Evolutionary conservation across 225 moss, liverwort and hornwort species (phyloP), one percentile per base, ranked within the genome.

Genomic region (Pseudoscleropodium purum): DNA sequence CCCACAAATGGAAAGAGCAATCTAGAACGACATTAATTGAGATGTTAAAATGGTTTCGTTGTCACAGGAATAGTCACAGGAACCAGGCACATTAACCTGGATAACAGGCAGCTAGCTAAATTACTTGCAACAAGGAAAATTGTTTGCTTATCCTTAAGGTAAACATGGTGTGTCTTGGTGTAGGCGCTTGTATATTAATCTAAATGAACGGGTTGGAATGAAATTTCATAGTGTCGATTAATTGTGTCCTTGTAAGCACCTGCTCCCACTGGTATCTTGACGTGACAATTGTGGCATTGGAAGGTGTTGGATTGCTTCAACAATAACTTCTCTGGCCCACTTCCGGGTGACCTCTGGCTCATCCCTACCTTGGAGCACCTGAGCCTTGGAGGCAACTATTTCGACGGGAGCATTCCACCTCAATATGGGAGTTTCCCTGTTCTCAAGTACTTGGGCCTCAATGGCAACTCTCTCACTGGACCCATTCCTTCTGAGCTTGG

Each of bases 251-350:
- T 72, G 72, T 57, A 72, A 72, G 72, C 23, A 72, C 70, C 57
- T 57, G 16, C 33, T 29, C n/a, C 18, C 52, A 12, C 18, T 61
- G 26, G 45, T 63, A 66, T 43, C n/a, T 34, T 72, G 33, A 83
- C 18, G n/a, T 83, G 88, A 47, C 56, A 70, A 57, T 79, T 82
- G n/a, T 60, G 84, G 43, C 70, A 83, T 80, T 81, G 83, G 64
- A 52, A 76, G 95, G 92, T 95, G 47, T 88, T 98, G 90, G 98
- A 98, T 79, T 94, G 94, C 89, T 98, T 96, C 94, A 98, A 98
- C 95, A 98, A 98, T 91, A 94, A 95, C 49, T 91, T 98, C 56
- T 89, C 89, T 15, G 98, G 98, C 15, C 64, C 87, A 37, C 92
- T 97, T n/a, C 98, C 98, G 41, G 73, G 61, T 10, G 94, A 94